Percentiles rank a stretch among this genome's conserved stretches.
These are phyloP conservation scores for Trametes cinnabarina DNA, from an alignment of 768 basidiomycete genomes.

Conservation along the genomic window DNA sequence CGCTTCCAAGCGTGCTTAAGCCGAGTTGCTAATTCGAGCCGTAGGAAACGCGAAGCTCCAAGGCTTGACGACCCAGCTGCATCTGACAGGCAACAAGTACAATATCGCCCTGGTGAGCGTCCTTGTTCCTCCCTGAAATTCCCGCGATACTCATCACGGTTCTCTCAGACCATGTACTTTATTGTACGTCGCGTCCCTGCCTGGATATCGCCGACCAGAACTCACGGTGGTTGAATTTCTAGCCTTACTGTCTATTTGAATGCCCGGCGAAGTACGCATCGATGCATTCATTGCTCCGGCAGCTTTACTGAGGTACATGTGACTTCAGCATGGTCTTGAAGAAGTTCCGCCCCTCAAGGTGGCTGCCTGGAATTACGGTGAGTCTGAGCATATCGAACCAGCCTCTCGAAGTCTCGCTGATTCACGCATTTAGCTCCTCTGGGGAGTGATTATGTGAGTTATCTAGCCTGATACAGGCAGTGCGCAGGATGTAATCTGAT, in stretches of 20 bases:
- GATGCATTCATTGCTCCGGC: not conserved
- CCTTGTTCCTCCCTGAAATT: not conserved
- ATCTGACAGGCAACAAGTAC: slow-evolving; percentile 56
- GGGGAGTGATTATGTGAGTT: slow-evolving; percentile 61
- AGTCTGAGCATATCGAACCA: slow-evolving; percentile 10
- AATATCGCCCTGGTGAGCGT: slow-evolving; percentile 59
- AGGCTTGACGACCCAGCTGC: slow-evolving; percentile 55
- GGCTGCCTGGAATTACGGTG: slow-evolving; percentile 65
- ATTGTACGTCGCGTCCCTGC: slow-evolving; percentile 46
- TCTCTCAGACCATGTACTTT: slow-evolving; percentile 60
- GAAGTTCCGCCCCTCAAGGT: slow-evolving; percentile 63
- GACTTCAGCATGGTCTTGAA: slow-evolving; percentile 47
- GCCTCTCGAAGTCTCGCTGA: not conserved
- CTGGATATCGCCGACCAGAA: too few species aligned
- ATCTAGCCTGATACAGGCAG: not conserved
- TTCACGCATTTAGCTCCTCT: slow-evolving; percentile 42
- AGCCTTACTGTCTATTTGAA: slow-evolving; percentile 62
- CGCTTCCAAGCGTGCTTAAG: too few species aligned
- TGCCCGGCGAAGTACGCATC: slow-evolving; percentile 58
- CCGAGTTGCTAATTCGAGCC: not conserved
- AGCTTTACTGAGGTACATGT: too few species aligned
- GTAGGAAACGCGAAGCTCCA: slow-evolving; percentile 27
- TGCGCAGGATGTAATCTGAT: not conserved
- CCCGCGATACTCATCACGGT: not conserved
- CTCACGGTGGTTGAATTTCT: too few species aligned